These are phyloP conservation scores for Huiozyma naganishii DNA, from an alignment of 805 yeast species.

Conservation along the genomic window DNA sequence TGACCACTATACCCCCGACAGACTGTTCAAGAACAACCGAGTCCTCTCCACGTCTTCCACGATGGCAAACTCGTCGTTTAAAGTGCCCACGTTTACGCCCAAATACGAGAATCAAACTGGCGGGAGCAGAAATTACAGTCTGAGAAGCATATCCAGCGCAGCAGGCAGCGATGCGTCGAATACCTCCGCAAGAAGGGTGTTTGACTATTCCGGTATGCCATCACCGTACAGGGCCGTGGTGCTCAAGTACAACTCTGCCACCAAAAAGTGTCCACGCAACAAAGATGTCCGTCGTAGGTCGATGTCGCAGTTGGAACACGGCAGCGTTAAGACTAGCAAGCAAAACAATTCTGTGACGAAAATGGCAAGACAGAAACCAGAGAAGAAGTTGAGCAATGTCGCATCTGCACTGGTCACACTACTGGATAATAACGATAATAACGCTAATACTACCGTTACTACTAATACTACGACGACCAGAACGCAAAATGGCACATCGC, in stretches of 20 bases:
- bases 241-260: slow-evolving; percentile 19
- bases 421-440: slow-evolving; percentile 25
- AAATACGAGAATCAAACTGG: slow-evolving; percentile 18
- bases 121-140: no score
- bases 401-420: slow-evolving; percentile 41
- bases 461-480: not conserved
- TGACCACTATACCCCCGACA: not conserved
- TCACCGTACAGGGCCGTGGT: slow-evolving; percentile 31
- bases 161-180: no score
- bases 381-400: slow-evolving; percentile 30
- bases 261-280: not conserved
- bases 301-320: not conserved
- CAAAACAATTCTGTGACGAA: no score
- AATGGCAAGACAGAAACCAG: no score
- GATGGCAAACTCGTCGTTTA: slow-evolving; percentile 7
- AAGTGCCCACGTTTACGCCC: slow-evolving; percentile 29
- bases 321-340: not conserved
- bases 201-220: slow-evolving; percentile 30
- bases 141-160: slow-evolving; percentile 4
- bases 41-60: slow-evolving; percentile 1
- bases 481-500: slow-evolving; percentile 4
- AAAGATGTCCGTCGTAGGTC: not conserved
- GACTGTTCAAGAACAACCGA: not conserved
- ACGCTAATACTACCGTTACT: slow-evolving; percentile 1
- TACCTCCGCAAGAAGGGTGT: slow-evolving; percentile 23